Conservation (phyloP, 2,329 filamentous ascomycete species). For the Zarea fungicola region DNA sequence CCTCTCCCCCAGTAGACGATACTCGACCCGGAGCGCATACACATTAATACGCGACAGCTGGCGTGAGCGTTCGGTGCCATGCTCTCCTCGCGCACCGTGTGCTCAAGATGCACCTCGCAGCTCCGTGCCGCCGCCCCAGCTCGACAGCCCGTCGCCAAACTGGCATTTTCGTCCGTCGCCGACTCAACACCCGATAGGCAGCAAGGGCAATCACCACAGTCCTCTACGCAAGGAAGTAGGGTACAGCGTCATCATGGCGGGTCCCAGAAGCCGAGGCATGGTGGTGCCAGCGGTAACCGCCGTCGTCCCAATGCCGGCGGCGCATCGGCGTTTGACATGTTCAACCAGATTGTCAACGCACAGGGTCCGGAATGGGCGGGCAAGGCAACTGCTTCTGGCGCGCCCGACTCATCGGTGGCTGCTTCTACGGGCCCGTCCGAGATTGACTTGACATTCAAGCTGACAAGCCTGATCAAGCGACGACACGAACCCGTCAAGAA, state of each 20-base stretch:
- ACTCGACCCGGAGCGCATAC: no score
- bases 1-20: no score
- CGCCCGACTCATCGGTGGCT: background rate
- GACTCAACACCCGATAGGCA: background rate
- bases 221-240: background rate
- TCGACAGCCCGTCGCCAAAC: constrained; percentile 9
- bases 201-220: background rate
- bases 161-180: constrained; percentile 7
- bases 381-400: background rate
- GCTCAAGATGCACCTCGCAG: constrained; percentile 30
- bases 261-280: background rate
- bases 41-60: background rate
- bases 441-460: constrained; percentile 24
- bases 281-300: background rate
- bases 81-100: constrained; percentile 30
- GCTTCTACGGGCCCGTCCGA: background rate
- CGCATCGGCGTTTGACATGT: constrained; percentile 9
- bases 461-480: constrained; percentile 22
- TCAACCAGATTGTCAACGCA: constrained; percentile 11
- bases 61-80: constrained; percentile 21
- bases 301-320: background rate
- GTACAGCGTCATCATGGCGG: background rate
- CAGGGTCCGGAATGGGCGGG: background rate
- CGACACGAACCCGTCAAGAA: constrained; percentile 16
- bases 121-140: constrained; percentile 16